phyloP scores from a whole-genome alignment of 345 rosid species.

The Boechera retrofracta region DNA sequence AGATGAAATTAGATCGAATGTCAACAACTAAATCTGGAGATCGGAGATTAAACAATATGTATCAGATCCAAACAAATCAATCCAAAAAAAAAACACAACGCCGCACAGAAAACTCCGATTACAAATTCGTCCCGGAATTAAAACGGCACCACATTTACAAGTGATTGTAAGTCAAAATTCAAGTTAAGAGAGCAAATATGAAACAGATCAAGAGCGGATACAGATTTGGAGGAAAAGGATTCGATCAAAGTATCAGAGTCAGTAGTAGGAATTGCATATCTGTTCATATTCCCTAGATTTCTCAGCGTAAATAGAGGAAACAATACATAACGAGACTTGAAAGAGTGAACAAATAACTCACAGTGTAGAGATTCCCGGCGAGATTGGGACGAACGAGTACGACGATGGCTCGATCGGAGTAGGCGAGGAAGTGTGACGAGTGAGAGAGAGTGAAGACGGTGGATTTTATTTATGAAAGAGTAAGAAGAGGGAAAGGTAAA shows the following conservation, averaged over 20 bases:
- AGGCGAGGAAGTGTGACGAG: constrained; percentile 22
- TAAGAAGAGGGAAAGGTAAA: constrained; percentile 27
- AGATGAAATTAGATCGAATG: constrained; percentile 1
- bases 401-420: constrained; percentile 35
- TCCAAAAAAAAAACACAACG: background rate
- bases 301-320: constrained; percentile 1
- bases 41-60: constrained; percentile 13
- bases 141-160: background rate
- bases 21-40: constrained; percentile 18
- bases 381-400: constrained; percentile 30
- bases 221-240: constrained; percentile 14
- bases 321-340: background rate
- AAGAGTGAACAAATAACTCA: constrained; percentile 14
- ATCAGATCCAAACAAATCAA: constrained; percentile 35
- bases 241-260: constrained; percentile 16
- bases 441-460: constrained; percentile 38
- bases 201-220: constrained; percentile 19
- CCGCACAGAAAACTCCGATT: background rate
- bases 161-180: background rate
- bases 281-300: background rate
- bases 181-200: background rate
- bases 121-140: constrained; percentile 9
- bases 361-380: constrained; percentile 24
- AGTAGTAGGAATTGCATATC: background rate
- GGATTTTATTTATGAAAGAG: constrained; percentile 35